A percentile compares a stretch with the other conserved stretches of the same genome.
These are phyloP conservation scores for Lepidium africanum DNA, from an alignment of 345 rosid species.

Conservation along the genomic window DNA sequence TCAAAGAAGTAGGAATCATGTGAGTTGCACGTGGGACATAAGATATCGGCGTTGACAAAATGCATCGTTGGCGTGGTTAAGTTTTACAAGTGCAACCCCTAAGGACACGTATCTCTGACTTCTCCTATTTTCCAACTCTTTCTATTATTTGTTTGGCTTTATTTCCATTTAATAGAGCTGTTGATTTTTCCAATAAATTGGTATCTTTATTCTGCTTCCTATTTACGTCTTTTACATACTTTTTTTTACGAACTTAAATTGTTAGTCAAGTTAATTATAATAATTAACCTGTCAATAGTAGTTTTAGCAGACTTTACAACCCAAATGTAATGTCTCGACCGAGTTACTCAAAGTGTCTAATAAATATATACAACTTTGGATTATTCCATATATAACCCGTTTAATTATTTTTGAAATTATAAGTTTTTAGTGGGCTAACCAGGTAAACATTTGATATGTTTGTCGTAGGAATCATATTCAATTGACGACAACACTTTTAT, in stretches of 20 bases:
- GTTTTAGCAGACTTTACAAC: background rate
- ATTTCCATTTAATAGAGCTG: background rate
- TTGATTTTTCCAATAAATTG: background rate
- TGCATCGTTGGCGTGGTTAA: background rate
- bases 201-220: background rate
- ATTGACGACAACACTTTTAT: too few species aligned
- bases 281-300: background rate
- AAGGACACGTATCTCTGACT: slow-evolving; percentile 14
- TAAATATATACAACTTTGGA: background rate
- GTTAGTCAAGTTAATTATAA: background rate
- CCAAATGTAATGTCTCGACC: background rate
- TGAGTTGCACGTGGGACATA: slow-evolving; percentile 19
- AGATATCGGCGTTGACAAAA: slow-evolving; percentile 16
- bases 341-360: background rate
- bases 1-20: slow-evolving; percentile 8
- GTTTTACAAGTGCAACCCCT: background rate
- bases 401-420: background rate
- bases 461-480: too few species aligned
- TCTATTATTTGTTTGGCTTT: background rate
- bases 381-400: background rate
- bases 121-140: background rate
- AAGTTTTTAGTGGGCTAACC: too few species aligned
- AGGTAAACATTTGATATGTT: too few species aligned
- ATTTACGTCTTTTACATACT: background rate
- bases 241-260: background rate